Base-by-base conservation (phyloP, 371 early-diverging fungal genomes). In the Mortierella sp. region DNA sequence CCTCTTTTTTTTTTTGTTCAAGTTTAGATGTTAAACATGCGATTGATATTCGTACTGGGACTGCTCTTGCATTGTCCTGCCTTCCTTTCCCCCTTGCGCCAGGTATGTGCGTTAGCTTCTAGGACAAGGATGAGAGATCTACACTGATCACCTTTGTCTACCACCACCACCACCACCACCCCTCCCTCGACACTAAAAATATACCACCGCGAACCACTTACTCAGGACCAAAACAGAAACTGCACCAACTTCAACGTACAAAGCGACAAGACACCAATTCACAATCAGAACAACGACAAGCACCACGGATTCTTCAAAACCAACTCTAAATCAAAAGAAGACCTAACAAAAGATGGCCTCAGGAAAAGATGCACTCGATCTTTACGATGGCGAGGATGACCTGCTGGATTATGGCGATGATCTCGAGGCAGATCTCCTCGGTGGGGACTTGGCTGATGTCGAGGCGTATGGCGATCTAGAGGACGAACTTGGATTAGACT, bases 351-450 rank as follows among this genome's bases (percentile, higher is more conserved):
- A 21, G 21, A 80, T 80, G 81, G 73, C 81, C 19, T 55, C 74
- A 26, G 47, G 58, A 34, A n/a, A 58, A 44, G 80, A 84, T 52
- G 24, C 60, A 16, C 45, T 84, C 2, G 78, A 80, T 75, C 78
- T 84, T 52, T 77, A 78, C 24, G 84, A 80, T 47, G 75, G 55
- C 31, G 71, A 74, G 0, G 80, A 79, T 26, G 84, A 84, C 31
- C 47, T 83, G 10, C 80, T 84, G 70, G 84, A 84, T 44, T 84
- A 84, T 50, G 84, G 80, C 54, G 84, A 84, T 42, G 80, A 80
- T 63, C 75, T 80, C 45, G 84, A 80, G 42, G 72, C 80, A 31
- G 84, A 84, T 26, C 47, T 77, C 21, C 80, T 78, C 54, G 78
- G 73, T 63, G 47, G 72, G 2, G 80, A 84, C 24, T 63, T 80